Base-by-base conservation (phyloP, 352 stramenopile species). In the Phytophthora quininea region DNA sequence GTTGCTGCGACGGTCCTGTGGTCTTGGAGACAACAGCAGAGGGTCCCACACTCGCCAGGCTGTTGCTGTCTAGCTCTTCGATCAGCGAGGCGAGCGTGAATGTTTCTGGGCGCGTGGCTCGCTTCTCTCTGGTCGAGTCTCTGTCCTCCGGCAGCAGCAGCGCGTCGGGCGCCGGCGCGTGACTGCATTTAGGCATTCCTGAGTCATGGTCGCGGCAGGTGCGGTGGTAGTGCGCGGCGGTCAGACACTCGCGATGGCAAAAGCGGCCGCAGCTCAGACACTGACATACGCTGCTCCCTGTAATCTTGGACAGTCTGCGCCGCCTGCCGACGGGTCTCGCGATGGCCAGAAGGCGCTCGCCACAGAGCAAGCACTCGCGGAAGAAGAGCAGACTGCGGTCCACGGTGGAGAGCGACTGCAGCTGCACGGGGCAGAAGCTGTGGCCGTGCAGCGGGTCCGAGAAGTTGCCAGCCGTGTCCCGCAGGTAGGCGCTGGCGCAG, bases 341-440 rank as follows among this genome's bases (percentile, higher is more conserved):
- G 42, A 89, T 62, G 14, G 67, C 62, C 33, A 89, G 65, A 30
- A 86, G 60, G 30, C 80, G 82, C 62, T 89, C 71, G 7, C 72
- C 60, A 51, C 82, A 91, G 30, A 84, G 65, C 45, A 76, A 61
- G 63, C 82, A 91, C 51, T 89, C 79, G 38, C 78, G 80, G 64
- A 89, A 89, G 54, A 88, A 87, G 48, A 91, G 72, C 27, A 82
- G 59, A 53, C 79, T 87, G 59, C 76, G 82, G 64, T 89, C 79
- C 4, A 89, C 73, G 6, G 76, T 71, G 0, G 73, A 69, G 15
- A 91, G 64, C 12, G 69, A 46, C 27, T 52, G 19, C 2, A 79
- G 62, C 40, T 58, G 49, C 42, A 85, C 42, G 24, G 65, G 55
- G 40, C 68, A 60, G 64, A 91, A 91, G 69, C 82, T 89, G 71